Base-by-base conservation (phyloP, 306 rosid species). In the Citrullus mucosospermus region DNA sequence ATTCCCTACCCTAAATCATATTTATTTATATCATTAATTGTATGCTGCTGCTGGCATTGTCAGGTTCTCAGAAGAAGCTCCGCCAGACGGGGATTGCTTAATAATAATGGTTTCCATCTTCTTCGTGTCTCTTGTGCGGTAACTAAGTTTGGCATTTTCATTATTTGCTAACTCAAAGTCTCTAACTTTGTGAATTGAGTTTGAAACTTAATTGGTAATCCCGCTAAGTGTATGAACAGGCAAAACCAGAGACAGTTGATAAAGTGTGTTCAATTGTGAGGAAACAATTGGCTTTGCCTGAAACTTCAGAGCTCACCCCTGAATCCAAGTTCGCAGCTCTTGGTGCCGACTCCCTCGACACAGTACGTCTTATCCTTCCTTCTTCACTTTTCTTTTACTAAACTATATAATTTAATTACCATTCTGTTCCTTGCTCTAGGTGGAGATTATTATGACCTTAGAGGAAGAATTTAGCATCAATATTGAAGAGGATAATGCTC, bases 331-430 rank as follows among this genome's bases (percentile, higher is more conserved):
- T 86, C 72, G 60, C 85, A 44, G 56, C 79, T 14, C 87, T 83
- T 32, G 89, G 89, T 4, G 89, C 89, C 18, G 87, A 86, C 74
- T 86, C 89, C 60, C 87, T 86, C 20, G 89, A 86, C 66, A 83
- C 85, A 1, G 87, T 86, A 75, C 11, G 77, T 50, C 51, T 15
- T 51, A 10, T 48, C 15, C 48, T 6, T 48, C 53, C 53, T 48
- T 46, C 51, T 46, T 48, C 9, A 10, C 11, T n/a, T 44, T 1
- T 50, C n/a, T 32, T 53, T 32, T 53, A 15, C 18, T 51, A 4
- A 14, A 51, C 5, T 25, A 25, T 25, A 25, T 25, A 25, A 25
- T 25, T 25, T 25, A 25, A 25, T 25, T 25, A 25, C 28, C 28
- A 25, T 25, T 25, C 28, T 25, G 28, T 25, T 25, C 28, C 28